These are phyloP conservation scores for Beauveria varroae DNA, from an alignment of 2,329 filamentous ascomycete genomes.

Conservation along the genomic window DNA sequence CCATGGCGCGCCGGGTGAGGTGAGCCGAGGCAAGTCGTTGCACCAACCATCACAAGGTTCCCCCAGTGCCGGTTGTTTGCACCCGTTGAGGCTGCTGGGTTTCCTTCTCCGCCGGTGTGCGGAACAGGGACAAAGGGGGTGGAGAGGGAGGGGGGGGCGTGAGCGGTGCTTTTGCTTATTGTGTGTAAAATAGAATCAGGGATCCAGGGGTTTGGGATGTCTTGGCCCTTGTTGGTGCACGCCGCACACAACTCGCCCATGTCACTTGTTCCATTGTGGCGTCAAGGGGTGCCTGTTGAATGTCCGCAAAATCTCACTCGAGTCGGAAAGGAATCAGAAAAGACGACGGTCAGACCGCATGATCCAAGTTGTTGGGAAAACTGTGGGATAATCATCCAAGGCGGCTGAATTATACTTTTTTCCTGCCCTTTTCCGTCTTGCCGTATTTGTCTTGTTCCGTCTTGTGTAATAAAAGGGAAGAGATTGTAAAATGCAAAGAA, in stretches of 20 bases:
- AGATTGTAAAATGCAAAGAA: background rate
- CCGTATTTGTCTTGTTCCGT: no score
- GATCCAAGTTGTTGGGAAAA: no score
- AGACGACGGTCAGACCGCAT: no score
- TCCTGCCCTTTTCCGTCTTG: no score
- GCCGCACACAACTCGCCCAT: background rate
- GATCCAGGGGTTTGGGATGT: background rate
- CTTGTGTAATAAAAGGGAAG: no score
- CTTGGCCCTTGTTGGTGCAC: background rate
- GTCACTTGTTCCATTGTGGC: background rate
- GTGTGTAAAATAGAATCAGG: background rate
- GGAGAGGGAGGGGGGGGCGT: background rate
- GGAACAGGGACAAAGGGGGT: background rate
- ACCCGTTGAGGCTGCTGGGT: background rate
- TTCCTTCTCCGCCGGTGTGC: no score
- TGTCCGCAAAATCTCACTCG: no score
- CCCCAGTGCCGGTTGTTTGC: no score
- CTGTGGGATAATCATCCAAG: background rate
- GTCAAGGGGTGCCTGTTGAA: background rate
- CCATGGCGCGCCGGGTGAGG: no score
- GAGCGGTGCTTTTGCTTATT: background rate
- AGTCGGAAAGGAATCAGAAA: no score
- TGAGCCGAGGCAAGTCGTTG: background rate
- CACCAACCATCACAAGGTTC: background rate
- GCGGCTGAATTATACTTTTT: background rate